Evolutionary conservation across 1,139 yeast species (phyloP).

Genomic region (Yarrowia galli): DNA sequence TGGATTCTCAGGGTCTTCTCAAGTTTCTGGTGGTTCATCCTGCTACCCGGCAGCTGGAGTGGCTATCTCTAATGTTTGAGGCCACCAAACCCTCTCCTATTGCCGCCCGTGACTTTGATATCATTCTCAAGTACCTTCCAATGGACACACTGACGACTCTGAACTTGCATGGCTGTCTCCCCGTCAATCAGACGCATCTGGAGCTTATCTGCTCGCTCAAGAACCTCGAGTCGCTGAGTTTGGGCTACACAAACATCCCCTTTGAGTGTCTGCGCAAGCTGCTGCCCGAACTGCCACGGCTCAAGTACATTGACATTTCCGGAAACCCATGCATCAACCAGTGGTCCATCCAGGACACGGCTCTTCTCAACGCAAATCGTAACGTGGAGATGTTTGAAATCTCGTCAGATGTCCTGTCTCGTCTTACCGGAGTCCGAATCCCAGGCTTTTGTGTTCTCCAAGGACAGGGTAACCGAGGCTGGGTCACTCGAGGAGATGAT

Average conservation of each 20-base stretch:
- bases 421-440: constrained; percentile 47
- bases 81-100: constrained; percentile 68
- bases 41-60: constrained; percentile 63
- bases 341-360: constrained; percentile 62
- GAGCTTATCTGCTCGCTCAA: constrained; percentile 48
- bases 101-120: constrained; percentile 55
- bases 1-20: constrained; percentile 76
- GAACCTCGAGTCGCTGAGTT: constrained; percentile 64
- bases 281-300: constrained; percentile 51
- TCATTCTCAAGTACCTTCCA: constrained; percentile 55
- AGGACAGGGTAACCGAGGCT: constrained; percentile 80
- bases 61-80: constrained; percentile 82
- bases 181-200: constrained; percentile 63
- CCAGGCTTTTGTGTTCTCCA: constrained; percentile 57
- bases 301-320: constrained; percentile 59
- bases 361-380: constrained; percentile 53
- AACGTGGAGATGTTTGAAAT: constrained; percentile 54
- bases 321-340: constrained; percentile 58
- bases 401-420: constrained; percentile 49
- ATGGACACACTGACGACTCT: constrained; percentile 58
- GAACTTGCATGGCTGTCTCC: constrained; percentile 74
- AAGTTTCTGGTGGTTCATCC: constrained; percentile 78
- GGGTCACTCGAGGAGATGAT: constrained; percentile 66
- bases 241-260: constrained; percentile 64
- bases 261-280: constrained; percentile 60